Base-by-base conservation (phyloP, 805 yeast species). In the Monosporozyma aerobia region DNA sequence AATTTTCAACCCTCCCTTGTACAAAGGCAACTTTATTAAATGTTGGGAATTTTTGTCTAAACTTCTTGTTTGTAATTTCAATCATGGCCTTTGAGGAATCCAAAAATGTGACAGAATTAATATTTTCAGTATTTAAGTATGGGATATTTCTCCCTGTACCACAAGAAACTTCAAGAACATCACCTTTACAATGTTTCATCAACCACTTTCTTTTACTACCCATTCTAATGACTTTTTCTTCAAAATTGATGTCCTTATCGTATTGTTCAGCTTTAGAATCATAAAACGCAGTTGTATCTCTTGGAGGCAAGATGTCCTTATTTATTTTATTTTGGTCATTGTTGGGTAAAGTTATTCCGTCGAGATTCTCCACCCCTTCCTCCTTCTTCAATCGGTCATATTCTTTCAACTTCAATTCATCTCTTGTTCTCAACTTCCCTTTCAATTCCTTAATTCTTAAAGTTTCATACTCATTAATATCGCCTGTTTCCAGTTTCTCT, bases 131-230 rank as follows among this genome's bases (percentile, higher is more conserved):
- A 51, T 83, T 77, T 59, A 89, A 69, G 64, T 84, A 90, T 48
- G 84, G 82, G 53, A 92, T 78, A 65, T 94, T 94, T 68, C 98
- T 78, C 6, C 99, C 98, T 0, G 99, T 94, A 54, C 99, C 99
- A 64, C 95, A 87, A 0, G 97, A 85, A 10, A 92, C 94, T 68
- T 94, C 99, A 53, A 94, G 72, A 1, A 90, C 97, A 64, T 94
- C 97, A 23, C 99, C 99, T 53, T 74, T 72, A 49, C 84, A 78
- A 56, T 85, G 86, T 39, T 74, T 78, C 90, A 87, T 86, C 47
- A 86, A 67, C 87, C 94, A 84, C 60, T 81, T 82, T 61, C 97
- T 77, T 69, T 86, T 76, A 61, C 74, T 76, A 53, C 83, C 76
- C 73, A 76, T 67, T 43, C 71, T 59, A 46, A 76, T 70, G 59